phyloP scores from a whole-genome alignment of 164 flowering plant genomes.

The Kingdonia uniflora region DNA sequence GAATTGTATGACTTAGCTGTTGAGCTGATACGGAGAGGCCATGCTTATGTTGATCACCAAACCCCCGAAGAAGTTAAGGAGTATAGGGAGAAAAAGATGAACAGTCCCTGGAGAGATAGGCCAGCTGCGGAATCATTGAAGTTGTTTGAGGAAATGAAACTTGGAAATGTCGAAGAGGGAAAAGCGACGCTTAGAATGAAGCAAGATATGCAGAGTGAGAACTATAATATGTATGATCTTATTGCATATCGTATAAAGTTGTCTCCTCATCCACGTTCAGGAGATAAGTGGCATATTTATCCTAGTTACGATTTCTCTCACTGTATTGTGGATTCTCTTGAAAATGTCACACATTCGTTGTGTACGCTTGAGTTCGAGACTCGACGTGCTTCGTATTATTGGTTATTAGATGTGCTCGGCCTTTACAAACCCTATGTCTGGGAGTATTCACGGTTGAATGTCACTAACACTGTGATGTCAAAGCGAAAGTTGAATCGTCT shows the following conservation, averaged over 20 bases:
- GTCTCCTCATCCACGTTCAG: constrained; percentile 93
- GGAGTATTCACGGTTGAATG: constrained; percentile 93
- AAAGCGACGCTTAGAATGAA: constrained; percentile 97
- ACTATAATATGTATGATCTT: constrained; percentile 91
- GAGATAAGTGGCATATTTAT: constrained; percentile 96
- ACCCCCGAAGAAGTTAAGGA: constrained; percentile 87
- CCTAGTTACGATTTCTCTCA: constrained; percentile 98
- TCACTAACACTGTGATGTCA: constrained; percentile 94
- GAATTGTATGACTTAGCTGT: constrained; percentile 87
- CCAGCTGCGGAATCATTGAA: constrained; percentile 81
- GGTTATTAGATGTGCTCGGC: constrained; percentile 74
- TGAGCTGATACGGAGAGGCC: constrained; percentile 76
- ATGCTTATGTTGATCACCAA: constrained; percentile 98
- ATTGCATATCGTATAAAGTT: constrained; percentile 99
- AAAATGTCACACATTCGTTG: constrained; percentile 86
- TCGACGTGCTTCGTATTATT: constrained; percentile 95
- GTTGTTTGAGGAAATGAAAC: constrained; percentile 85
- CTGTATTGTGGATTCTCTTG: constrained; percentile 96
- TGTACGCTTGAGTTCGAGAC: constrained; percentile 99
- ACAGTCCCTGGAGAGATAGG: constrained; percentile 98
- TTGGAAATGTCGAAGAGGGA: constrained; percentile 82
- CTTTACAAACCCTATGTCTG: constrained; percentile 90
- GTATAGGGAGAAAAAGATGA: constrained; percentile 82
- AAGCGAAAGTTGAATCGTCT: constrained; percentile 85
- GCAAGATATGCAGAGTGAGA: constrained; percentile 99